Conservation (phyloP, 306 rosid genomes). For the Corylus americana region DNA sequence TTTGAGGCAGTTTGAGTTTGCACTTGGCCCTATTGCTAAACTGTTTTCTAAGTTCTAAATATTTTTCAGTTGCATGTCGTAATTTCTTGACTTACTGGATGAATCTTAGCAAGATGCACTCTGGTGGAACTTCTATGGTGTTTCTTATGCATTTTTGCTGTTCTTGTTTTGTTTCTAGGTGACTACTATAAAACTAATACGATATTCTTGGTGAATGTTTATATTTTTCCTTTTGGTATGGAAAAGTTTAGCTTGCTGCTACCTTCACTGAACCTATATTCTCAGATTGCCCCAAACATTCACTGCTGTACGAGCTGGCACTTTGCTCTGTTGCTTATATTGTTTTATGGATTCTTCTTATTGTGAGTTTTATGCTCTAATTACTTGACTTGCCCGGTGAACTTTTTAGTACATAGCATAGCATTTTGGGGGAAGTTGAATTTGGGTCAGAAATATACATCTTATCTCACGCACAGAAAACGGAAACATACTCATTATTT, state of each 20-base stretch:
- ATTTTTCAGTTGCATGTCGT: constrained; percentile 1
- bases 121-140: background rate
- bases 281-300: too few relatives aligned
- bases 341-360: background rate
- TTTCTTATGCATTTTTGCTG: background rate
- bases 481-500: background rate
- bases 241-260: background rate
- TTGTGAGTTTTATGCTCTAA: background rate
- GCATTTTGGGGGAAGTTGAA: background rate
- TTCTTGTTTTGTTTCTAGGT: too few relatives aligned
- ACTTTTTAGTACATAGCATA: background rate
- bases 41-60: background rate
- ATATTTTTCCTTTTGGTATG: background rate
- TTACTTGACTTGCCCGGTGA: background rate
- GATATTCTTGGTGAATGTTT: background rate
- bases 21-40: constrained; percentile 17
- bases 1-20: constrained; percentile 24
- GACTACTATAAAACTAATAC: background rate
- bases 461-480: background rate
- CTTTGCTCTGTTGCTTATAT: too few relatives aligned
- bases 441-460: background rate
- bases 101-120: background rate
- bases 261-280: background rate
- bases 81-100: background rate
- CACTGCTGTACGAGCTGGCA: too few relatives aligned